Base-by-base conservation (phyloP, 805 yeast genomes). In the Ogataea saltuana region DNA sequence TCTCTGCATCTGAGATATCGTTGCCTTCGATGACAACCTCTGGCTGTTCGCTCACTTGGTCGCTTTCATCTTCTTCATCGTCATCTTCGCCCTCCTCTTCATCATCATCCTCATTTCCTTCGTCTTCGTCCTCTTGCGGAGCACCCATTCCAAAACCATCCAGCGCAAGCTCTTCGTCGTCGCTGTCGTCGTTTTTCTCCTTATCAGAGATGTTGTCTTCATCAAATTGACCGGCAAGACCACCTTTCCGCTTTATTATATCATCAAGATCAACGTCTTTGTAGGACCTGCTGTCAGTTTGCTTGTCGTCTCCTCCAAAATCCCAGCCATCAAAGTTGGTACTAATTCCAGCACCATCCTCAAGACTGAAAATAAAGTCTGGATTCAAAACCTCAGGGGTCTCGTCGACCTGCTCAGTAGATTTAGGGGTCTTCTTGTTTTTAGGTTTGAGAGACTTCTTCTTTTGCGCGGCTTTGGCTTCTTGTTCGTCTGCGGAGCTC, bases 231-330 rank as follows among this genome's bases (percentile, higher is more conserved):
- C 64, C 65, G 18, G 57, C 48, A 26, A 60, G 48, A 31, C 96
- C 88, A 63, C 97, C 95, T 56, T 87, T 90, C 63, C 90, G 76
- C 67, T 83, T 81, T 54, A 91, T 85, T 41, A 91, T 91, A 11
- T 81, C 81, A 56, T 91, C 97, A 48, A 91, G 72, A 69, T 91
- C 96, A 7, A 88, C 96, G 48, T 82, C 87, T 49, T 75, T 78
- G 42, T 59, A 72, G 7, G 49, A 49, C 4, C 35, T 43, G 16
- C 51, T 55, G 7, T 26, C 40, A 27, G 42, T 48, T 4, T 47
- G 51, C 26, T 59, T 60, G 12, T 56, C 69, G 28, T 75, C 79
- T 42, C 78, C 79, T 30, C 74, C 77, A 59, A 89, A 88, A 54
- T 88, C 88, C 97, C 97, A 89, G 4, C 96, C 96, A 44, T 77